These are phyloP conservation scores for Candida parachauliodes DNA, from an alignment of 805 yeast species.

Conservation along the genomic window DNA sequence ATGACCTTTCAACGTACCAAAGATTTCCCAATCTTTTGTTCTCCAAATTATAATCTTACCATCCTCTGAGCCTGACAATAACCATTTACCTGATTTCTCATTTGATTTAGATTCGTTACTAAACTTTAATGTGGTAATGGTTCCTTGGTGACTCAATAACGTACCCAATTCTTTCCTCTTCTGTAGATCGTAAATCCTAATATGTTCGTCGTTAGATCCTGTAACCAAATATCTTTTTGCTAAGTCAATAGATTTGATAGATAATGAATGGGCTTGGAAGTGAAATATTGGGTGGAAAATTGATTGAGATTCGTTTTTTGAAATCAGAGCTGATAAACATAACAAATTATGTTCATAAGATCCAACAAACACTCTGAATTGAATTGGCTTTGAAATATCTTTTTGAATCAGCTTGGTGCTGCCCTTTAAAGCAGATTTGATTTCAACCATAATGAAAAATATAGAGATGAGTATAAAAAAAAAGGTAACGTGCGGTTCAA, in stretches of 20 bases:
- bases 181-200: conserved; percentile 89
- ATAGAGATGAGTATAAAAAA: conserved; percentile 1
- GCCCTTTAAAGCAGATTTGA: conserved; percentile 9
- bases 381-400: conserved; percentile 15
- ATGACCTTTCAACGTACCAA: conserved; percentile 88
- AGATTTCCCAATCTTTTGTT: conserved; percentile 93
- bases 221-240: conserved; percentile 85
- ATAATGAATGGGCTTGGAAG: conserved; percentile 88
- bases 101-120: conserved; percentile 44
- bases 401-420: conserved; percentile 1
- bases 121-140: conserved; percentile 74
- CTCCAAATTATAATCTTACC: conserved; percentile 91
- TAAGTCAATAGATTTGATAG: conserved; percentile 80
- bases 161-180: conserved; percentile 93
- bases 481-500: not conserved
- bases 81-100: conserved; percentile 74
- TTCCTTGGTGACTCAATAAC: conserved; percentile 82
- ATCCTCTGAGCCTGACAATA: conserved; percentile 86
- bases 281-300: conserved; percentile 92
- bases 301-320: conserved; percentile 38
- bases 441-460: conserved; percentile 4
- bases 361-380: conserved; percentile 84
- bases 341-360: conserved; percentile 92
- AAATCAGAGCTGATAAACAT: conserved; percentile 72
- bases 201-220: conserved; percentile 94